phyloP scores from a whole-genome alignment of 345 rosid species.

The Pelargonium nanum region DNA sequence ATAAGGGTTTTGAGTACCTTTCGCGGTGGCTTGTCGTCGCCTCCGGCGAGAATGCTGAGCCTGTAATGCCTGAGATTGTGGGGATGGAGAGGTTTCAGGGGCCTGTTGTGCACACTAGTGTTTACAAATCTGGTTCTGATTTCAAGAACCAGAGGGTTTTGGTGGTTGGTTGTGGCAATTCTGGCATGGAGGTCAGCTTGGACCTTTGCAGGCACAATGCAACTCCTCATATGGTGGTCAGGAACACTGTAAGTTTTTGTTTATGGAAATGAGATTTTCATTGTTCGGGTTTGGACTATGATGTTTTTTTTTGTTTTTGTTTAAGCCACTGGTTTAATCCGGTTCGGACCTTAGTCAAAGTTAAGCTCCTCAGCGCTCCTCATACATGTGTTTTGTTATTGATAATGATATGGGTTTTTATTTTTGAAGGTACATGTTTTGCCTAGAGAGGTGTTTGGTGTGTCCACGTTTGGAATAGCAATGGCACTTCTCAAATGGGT shows the following conservation, averaged over 20 bases:
- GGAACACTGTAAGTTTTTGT: constrained; percentile 40
- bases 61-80: constrained; percentile 45
- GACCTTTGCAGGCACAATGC: constrained; percentile 60
- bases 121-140: constrained; percentile 51
- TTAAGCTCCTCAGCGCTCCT: too few species aligned
- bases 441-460: constrained; percentile 53
- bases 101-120: constrained; percentile 46
- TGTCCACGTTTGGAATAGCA: constrained; percentile 50
- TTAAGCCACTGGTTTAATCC: too few species aligned
- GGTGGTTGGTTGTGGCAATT: constrained; percentile 81
- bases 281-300: too few species aligned
- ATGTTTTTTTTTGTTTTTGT: too few species aligned
- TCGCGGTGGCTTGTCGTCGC: constrained; percentile 74
- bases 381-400: too few species aligned
- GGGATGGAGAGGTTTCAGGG: constrained; percentile 47
- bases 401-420: too few species aligned
- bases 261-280: too few species aligned
- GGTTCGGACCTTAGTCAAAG: too few species aligned
- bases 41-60: constrained; percentile 84
- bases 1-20: constrained; percentile 6
- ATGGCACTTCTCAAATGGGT: constrained; percentile 52
- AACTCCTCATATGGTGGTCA: constrained; percentile 52
- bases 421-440: constrained; percentile 53
- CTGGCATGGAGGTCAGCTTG: constrained; percentile 88
- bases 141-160: constrained; percentile 44